Conservation (phyloP, 2,329 filamentous ascomycete species). For the Colletotrichum sp. region DNA sequence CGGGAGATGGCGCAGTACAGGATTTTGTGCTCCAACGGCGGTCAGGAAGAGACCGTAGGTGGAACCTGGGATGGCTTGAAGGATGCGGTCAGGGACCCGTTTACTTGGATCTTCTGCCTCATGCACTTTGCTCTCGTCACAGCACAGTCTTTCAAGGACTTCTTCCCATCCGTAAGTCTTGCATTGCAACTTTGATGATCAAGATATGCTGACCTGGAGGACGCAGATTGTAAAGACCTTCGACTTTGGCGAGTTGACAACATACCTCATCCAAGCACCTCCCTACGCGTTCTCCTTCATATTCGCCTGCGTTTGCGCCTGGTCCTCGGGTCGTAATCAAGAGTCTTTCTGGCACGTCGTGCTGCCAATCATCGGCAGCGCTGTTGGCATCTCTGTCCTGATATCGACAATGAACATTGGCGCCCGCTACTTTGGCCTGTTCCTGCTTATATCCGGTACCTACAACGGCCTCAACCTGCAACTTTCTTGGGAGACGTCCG, state of each 20-base stretch:
- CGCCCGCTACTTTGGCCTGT: conserved; percentile 46
- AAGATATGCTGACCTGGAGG: background rate
- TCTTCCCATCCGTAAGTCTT: conserved; percentile 41
- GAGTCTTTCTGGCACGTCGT: conserved; percentile 45
- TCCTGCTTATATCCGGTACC: conserved; percentile 41
- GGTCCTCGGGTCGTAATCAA: conserved; percentile 37
- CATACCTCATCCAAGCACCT: conserved; percentile 44
- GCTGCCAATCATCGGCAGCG: conserved; percentile 32
- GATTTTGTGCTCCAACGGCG: conserved; percentile 38
- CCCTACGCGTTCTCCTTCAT: conserved; percentile 45
- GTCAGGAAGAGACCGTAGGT: conserved; percentile 35
- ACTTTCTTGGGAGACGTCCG: conserved; percentile 42
- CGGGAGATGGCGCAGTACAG: conserved; percentile 41
- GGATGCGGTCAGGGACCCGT: conserved; percentile 36
- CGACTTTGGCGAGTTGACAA: conserved; percentile 30
- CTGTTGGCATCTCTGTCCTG: conserved; percentile 42
- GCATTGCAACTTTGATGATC: too few species aligned
- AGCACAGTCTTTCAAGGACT: conserved; percentile 44
- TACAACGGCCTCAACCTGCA: conserved; percentile 44
- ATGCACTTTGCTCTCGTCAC: conserved; percentile 51
- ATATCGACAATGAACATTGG: conserved; percentile 42
- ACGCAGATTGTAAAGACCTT: conserved; percentile 30
- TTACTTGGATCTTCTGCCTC: conserved; percentile 42
- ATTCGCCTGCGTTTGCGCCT: conserved; percentile 37
- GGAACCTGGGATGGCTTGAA: conserved; percentile 41